Evolutionary conservation across 371 early-diverging fungal genomes (phyloP), one percentile per base, ranked within the genome.

Genomic region (Coemansia linderi): DNA sequence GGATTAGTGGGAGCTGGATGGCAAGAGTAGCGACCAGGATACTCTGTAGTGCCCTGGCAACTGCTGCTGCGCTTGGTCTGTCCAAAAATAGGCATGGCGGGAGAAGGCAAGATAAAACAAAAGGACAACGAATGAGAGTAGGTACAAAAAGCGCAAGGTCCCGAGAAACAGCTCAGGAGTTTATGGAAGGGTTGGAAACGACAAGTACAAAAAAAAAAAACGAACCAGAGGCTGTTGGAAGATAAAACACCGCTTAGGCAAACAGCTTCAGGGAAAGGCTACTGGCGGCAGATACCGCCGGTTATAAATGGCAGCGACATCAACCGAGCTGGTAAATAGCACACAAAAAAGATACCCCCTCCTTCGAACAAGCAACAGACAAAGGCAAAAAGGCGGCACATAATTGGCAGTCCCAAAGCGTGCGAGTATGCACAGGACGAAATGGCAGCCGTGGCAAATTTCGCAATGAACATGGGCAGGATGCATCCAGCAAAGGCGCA

Each of bases 41-140:
- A 27, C n/a, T 52, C 44, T 37, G 40, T n/a, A 19, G 13, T 19
- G 24, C 36, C 38, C 40, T 71, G 65, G 12, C 31, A 29, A 36
- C 61, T 73, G 64, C 43, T 61, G 46, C 41, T 71, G 44, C 54
- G 61, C 44, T 60, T 71, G 41, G 71, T 29, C 10, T 65, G 50
- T 48, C 64, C 41, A 59, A 73, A 73, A 33, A 73, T 61, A 27
- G 57, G 71, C 71, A 73, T 73, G 44, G n/a, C 43, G 41, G 24
- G 36, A 27, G 36, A 61, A 5, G 19, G 22, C 9, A 38, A 22
- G 44, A 37, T 54, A n/a, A 17, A 40, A 58, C 15, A n/a, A 17
- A 9, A 61, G 27, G 13, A 27, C 13, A 7, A 29, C 50, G 3
- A 54, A 15, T 29, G 7, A n/a, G 43, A 15, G 54, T 29, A 9